These are phyloP conservation scores for Telfairia occidentalis DNA, from an alignment of 331 rosid genomes.

Conservation along the genomic window DNA sequence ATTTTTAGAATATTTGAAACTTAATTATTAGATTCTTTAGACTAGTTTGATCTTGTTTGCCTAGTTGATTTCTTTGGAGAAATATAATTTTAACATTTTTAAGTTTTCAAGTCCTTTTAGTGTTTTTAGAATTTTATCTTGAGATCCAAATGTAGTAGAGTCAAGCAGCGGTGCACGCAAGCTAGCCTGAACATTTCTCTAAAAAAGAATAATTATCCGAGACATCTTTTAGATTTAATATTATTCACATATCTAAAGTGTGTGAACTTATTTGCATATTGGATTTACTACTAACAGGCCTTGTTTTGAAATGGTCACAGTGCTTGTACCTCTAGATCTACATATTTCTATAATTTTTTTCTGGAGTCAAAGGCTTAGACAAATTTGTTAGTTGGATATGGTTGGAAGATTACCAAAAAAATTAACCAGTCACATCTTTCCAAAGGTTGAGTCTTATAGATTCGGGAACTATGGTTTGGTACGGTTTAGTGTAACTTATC, in stretches of 20 bases:
- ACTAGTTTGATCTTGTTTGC: not conserved
- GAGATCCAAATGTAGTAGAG: too few species aligned
- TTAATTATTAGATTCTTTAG: not conserved
- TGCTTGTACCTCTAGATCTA: not conserved
- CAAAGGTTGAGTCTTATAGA: not conserved
- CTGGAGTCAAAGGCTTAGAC: not conserved
- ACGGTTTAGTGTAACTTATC: not conserved
- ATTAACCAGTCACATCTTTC: not conserved
- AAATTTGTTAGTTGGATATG: not conserved
- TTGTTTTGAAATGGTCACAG: not conserved
- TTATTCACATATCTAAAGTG: not conserved
- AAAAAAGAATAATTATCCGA: too few species aligned
- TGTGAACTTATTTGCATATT: not conserved
- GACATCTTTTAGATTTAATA: not conserved
- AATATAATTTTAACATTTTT: not conserved
- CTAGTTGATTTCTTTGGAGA: not conserved
- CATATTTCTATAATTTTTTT: not conserved
- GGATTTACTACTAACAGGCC: not conserved
- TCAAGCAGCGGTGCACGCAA: too few species aligned
- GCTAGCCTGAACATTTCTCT: too few species aligned
- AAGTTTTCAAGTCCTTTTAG: not conserved
- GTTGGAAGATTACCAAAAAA: not conserved
- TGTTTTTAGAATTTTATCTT: not conserved
- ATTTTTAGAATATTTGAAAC: not conserved
- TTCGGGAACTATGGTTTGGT: not conserved